Evolutionary conservation across 148 eudicot species (phyloP).

Genomic region (Vaccinium myrtillus): DNA sequence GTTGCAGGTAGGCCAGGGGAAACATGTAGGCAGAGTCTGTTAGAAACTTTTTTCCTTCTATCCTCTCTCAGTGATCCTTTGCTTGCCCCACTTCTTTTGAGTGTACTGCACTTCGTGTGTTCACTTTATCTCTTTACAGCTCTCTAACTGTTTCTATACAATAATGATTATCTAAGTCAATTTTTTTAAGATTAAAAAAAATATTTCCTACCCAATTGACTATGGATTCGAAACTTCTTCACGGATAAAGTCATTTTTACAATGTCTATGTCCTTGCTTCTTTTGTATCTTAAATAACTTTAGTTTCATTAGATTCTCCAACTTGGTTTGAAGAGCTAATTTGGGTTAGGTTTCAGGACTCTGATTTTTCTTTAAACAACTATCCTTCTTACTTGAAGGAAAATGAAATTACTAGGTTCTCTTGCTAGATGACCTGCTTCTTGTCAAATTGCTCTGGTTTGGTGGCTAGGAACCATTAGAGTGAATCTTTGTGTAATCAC

Average conservation of each 20-base stretch:
- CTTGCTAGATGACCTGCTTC: not conserved
- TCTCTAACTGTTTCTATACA: not conserved
- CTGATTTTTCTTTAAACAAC: not conserved
- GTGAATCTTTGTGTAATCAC: not conserved
- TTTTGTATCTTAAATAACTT: not conserved
- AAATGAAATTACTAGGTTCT: not conserved
- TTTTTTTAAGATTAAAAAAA: not conserved
- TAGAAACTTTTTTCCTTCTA: constrained; percentile 1
- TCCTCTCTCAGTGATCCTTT: not conserved
- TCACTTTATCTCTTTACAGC: not conserved
- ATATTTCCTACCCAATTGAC: no score
- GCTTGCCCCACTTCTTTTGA: not conserved
- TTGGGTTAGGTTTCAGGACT: not conserved
- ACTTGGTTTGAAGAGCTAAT: not conserved
- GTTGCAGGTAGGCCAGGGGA: not conserved
- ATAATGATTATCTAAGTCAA: not conserved
- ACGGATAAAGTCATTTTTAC: not conserved
- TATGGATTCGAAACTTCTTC: no score
- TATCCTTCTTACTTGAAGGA: not conserved
- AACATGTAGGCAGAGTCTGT: not conserved
- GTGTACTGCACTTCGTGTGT: not conserved
- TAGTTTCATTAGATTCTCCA: no score
- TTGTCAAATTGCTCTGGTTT: not conserved
- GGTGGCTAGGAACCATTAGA: not conserved
- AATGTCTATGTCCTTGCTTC: not conserved